Evolutionary conservation across 2,329 filamentous ascomycete species (phyloP).

Genomic region (Alternaria ethzedia): DNA sequence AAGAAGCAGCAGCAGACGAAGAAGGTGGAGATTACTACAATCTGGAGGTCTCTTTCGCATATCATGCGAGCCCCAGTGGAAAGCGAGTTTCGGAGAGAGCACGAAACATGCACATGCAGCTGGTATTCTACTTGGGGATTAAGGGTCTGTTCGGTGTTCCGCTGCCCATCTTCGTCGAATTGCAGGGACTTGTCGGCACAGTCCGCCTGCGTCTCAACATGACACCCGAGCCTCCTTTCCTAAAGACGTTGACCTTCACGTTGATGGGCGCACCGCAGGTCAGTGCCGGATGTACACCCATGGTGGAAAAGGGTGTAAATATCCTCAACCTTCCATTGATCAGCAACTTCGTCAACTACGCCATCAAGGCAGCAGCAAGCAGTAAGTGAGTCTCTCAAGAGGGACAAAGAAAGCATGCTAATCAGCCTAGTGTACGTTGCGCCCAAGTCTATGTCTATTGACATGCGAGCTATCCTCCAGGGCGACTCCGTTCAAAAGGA

Average conservation of each 20-base stretch:
- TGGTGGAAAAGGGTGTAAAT: conserved; percentile 90
- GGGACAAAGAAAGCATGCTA: conserved; percentile 35
- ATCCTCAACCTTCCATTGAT: conserved; percentile 91
- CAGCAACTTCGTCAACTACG: conserved; percentile 96
- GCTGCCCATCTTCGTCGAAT: conserved; percentile 84
- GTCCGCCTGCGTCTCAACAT: conserved; percentile 82
- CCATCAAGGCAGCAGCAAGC: conserved; percentile 82
- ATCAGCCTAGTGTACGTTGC: conserved; percentile 75
- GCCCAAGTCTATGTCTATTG: conserved; percentile 90
- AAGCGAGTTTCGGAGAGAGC: conserved; percentile 78
- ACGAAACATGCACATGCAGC: conserved; percentile 95
- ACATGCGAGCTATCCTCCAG: conserved; percentile 87
- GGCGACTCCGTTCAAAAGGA: conserved; percentile 94
- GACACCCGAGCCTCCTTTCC: conserved; percentile 87
- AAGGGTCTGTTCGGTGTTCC: conserved; percentile 89
- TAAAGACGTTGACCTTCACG: conserved; percentile 91
- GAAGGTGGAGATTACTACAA: conserved; percentile 94
- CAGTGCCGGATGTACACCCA: conserved; percentile 85
- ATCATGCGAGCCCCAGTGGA: conserved; percentile 80
- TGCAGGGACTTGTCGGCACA: conserved; percentile 90
- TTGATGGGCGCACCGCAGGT: conserved; percentile 94
- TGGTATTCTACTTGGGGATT: conserved; percentile 91
- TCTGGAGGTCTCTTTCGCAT: conserved; percentile 86
- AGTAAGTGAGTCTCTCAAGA: conserved; percentile 24
- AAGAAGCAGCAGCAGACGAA: conserved; percentile 87